These are phyloP conservation scores for Ammopiptanthus mongolicus DNA, from an alignment of 306 rosid genomes.

Conservation along the genomic window DNA sequence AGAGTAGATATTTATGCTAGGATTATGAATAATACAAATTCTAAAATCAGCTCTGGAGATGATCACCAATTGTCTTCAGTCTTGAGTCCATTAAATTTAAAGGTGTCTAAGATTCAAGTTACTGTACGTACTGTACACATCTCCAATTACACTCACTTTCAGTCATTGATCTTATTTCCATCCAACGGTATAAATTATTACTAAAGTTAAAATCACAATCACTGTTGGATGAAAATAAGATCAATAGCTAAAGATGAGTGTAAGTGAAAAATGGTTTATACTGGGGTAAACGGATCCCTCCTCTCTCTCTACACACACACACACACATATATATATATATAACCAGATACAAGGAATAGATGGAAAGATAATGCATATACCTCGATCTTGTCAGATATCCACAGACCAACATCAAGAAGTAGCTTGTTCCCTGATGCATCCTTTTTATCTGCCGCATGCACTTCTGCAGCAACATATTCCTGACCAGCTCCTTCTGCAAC, in stretches of 20 bases:
- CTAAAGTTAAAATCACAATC: too few relatives aligned
- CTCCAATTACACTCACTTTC: neutral
- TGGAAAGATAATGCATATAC: conserved; percentile 30
- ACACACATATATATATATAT: neutral
- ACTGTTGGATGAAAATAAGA: too few relatives aligned
- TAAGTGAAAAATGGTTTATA: too few relatives aligned
- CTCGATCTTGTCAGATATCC: conserved; percentile 83
- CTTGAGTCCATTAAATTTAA: neutral
- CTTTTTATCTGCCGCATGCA: conserved; percentile 35
- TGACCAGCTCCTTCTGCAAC: conserved; percentile 98
- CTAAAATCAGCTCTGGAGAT: neutral
- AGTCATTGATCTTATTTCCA: too few relatives aligned
- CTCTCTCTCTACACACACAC: too few relatives aligned
- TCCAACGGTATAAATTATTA: too few relatives aligned
- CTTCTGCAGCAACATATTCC: conserved; percentile 62
- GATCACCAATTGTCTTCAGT: conserved; percentile 6
- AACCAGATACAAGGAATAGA: neutral
- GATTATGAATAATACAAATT: neutral
- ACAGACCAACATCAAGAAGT: conserved; percentile 77
- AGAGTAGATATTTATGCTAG: neutral
- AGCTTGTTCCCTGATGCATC: conserved; percentile 94
- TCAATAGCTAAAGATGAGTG: too few relatives aligned
- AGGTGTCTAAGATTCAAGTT: neutral
- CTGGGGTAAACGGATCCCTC: too few relatives aligned
- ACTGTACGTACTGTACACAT: neutral